Percentiles rank a stretch among this genome's conserved stretches.
Evolutionary conservation across 2,329 filamentous ascomycete genomes (phyloP).

Genomic region (Bertia moriformis): DNA sequence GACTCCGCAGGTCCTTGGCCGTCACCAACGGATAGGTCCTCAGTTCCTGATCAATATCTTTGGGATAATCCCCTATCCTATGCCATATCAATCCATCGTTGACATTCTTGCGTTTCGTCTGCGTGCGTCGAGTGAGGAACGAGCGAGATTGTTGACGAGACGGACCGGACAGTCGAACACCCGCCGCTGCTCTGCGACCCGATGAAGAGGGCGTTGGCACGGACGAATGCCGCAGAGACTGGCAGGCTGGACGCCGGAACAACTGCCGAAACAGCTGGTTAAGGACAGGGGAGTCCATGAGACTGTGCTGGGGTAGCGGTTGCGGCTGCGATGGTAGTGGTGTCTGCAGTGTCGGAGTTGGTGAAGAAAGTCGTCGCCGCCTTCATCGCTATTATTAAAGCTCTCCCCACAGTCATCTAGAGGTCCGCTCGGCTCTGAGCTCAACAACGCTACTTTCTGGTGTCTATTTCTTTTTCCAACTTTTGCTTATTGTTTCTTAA

Average conservation of each 20-base stretch:
- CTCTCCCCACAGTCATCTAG: too few species aligned
- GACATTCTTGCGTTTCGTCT: conserved; percentile 7
- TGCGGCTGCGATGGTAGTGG: too few species aligned
- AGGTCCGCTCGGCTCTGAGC: too few species aligned
- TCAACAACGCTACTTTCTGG: too few species aligned
- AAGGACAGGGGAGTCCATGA: conserved; percentile 71
- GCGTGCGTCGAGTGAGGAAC: conserved; percentile 1
- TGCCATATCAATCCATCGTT: conserved; percentile 76
- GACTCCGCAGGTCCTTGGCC: conserved; percentile 57
- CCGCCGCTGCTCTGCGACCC: conserved; percentile 5
- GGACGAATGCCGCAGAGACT: conserved; percentile 24
- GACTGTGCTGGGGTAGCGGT: too few species aligned
- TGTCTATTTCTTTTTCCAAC: too few species aligned
- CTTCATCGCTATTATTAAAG: too few species aligned
- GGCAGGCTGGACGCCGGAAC: conserved; percentile 60
- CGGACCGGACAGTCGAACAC: conserved; percentile 11
- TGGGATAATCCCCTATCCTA: conserved; percentile 57
- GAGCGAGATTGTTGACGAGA: conserved; percentile 5
- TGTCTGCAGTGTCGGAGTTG: too few species aligned
- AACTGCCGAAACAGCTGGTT: conserved; percentile 72
- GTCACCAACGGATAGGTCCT: conserved; percentile 72
- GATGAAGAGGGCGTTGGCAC: conserved; percentile 12
- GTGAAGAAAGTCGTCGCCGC: too few species aligned
- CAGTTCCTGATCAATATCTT: conserved; percentile 70
- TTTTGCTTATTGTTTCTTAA: too few species aligned